A percentile compares a stretch with the other conserved stretches of the same genome.
Conservation (phyloP, 768 basidiomycete species). For the Mycena metata region DNA sequence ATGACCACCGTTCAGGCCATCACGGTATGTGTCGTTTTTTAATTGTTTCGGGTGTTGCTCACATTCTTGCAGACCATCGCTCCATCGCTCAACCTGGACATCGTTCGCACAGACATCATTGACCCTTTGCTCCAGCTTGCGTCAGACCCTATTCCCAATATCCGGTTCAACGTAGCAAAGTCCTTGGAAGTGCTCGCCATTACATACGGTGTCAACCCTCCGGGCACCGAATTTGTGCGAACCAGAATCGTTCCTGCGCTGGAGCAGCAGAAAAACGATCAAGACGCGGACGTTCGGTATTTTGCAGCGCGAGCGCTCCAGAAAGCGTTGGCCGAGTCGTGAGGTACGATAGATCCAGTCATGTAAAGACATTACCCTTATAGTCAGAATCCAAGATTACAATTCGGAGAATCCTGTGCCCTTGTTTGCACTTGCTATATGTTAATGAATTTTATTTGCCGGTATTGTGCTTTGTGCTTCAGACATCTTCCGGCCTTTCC, state of each 20-base stretch:
- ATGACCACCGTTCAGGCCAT: slow-evolving; percentile 99
- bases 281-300: slow-evolving; percentile 96
- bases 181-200: slow-evolving; percentile 89
- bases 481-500: not conserved
- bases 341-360: slow-evolving; percentile 28
- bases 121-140: slow-evolving; percentile 86
- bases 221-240: slow-evolving; percentile 82
- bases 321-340: slow-evolving; percentile 50
- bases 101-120: slow-evolving; percentile 87
- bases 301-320: slow-evolving; percentile 89
- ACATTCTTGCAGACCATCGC: slow-evolving; percentile 84
- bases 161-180: slow-evolving; percentile 99
- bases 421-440: slow-evolving; percentile 12
- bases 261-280: slow-evolving; percentile 88
- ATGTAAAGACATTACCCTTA: slow-evolving; percentile 7
- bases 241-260: slow-evolving; percentile 85
- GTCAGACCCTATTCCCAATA: slow-evolving; percentile 95
- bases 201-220: slow-evolving; percentile 71
- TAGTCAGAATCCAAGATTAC: slow-evolving; percentile 29
- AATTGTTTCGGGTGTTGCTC: slow-evolving; percentile 21
- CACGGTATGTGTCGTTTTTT: slow-evolving; percentile 70
- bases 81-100: slow-evolving; percentile 87
- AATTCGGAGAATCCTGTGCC: slow-evolving; percentile 28
- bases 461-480: slow-evolving; percentile 14
- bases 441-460: slow-evolving; percentile 38